Base-by-base conservation (phyloP, 305 asterid species). In the Rubia balearica region DNA sequence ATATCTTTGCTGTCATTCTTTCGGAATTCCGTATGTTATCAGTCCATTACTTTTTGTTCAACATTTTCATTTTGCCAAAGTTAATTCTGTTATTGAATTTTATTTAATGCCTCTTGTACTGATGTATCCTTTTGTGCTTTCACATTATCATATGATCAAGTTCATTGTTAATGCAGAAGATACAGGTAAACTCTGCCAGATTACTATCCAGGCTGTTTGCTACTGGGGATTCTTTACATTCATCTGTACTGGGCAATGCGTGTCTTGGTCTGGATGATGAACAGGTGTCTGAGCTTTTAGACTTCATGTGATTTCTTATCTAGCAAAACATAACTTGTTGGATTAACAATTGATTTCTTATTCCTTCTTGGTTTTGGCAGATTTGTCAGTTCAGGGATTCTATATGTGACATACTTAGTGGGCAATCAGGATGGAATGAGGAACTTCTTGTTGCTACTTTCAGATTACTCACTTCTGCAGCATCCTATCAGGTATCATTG, bases 211-310 rank as follows among this genome's bases (percentile, higher is more conserved):
- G 75, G 76, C 80, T 92, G 76, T 90, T 90, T 76, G 71, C 75
- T 74, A 75, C 79, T 71, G 81, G 77, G 64, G 94, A 84, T 78
- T 79, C 77, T 75, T 81, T 83, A 59, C 86, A 85, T 56, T 81
- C 86, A 61, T 82, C 69, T 71, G 75, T 83, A 48, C 76, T 79
- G 82, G 79, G 77, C 81, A 87, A 85, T 76, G 85, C 84, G 65
- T 82, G 85, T 83, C 88, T 95, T 69, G 87, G 92, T 77, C 86
- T 95, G 86, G 95, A 87, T 73, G 96, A 90, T 79, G 85, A 86
- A 82, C 95, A 90, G 98, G 99, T 95, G 11, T 70, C 71, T 70
- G 71, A 38, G 71, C 55, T 72, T 71, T 61, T 68, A 30, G 43
- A 57, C 33, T 72, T 14, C 40, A 56, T 62, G 69, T 77, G 65